These are phyloP conservation scores for Paraphoma chrysanthemicola DNA, from an alignment of 2,329 filamentous ascomycete species.

Conservation along the genomic window DNA sequence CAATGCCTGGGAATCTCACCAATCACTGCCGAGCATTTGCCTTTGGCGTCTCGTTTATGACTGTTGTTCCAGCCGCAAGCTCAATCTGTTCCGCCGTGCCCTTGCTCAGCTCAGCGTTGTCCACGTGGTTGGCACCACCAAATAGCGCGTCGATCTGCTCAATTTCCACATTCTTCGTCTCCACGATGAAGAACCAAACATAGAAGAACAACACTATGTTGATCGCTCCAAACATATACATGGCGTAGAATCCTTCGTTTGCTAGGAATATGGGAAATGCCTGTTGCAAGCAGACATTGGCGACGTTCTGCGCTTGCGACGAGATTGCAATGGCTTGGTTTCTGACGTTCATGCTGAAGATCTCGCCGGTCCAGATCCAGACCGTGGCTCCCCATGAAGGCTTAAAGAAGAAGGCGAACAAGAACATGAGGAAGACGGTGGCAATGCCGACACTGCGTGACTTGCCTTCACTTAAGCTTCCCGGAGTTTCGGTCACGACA, in stretches of 20 bases:
- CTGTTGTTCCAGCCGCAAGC: too few species aligned
- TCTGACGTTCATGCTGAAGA: conserved; percentile 76
- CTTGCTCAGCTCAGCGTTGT: too few species aligned
- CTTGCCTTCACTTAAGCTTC: conserved; percentile 60
- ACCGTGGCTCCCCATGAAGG: conserved; percentile 73
- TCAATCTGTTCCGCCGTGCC: too few species aligned
- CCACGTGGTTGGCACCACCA: conserved; percentile 63
- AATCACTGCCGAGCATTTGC: too few species aligned
- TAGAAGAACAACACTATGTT: conserved; percentile 51
- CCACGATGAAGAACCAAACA: conserved; percentile 52
- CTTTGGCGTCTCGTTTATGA: too few species aligned
- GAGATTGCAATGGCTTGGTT: conserved; percentile 74
- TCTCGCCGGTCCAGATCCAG: conserved; percentile 74
- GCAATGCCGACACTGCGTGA: conserved; percentile 67
- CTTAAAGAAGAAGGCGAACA: conserved; percentile 69
- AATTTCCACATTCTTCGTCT: conserved; percentile 55
- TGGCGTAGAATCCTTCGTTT: conserved; percentile 63
- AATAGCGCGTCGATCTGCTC: conserved; percentile 66
- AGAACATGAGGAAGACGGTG: conserved; percentile 72
- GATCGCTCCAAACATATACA: conserved; percentile 62
- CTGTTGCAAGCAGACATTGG: conserved; percentile 72
- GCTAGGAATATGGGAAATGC: conserved; percentile 73
- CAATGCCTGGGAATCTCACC: too few species aligned
- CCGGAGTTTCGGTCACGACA: conserved; percentile 65
- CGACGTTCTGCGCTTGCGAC: conserved; percentile 63